Percentiles rank a stretch among this genome's conserved stretches.
phyloP scores from a whole-genome alignment of 2,329 filamentous ascomycete genomes.

The Aspergillus viridinutans region DNA sequence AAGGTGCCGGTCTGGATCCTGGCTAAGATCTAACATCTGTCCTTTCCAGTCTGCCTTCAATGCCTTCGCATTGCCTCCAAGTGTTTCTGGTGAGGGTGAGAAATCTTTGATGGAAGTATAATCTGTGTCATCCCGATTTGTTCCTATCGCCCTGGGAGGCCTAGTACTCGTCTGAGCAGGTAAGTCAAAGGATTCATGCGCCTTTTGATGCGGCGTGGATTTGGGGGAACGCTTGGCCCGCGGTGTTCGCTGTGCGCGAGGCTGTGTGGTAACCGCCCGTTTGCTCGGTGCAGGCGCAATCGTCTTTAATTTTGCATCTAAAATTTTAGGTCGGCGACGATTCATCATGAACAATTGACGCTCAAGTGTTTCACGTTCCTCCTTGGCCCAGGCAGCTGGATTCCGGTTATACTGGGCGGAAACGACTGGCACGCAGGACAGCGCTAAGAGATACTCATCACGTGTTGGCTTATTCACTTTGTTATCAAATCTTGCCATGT shows the following conservation, averaged over 20 bases:
- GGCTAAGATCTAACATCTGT: slow-evolving; percentile 68
- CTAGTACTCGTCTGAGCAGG: slow-evolving; percentile 35
- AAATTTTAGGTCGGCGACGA: slow-evolving; percentile 28
- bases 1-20: slow-evolving; percentile 64
- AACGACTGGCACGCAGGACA: slow-evolving; percentile 43
- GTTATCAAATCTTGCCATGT: slow-evolving; percentile 39
- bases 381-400: slow-evolving; percentile 40
- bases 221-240: slow-evolving; percentile 39
- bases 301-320: slow-evolving; percentile 35
- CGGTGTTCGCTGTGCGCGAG: slow-evolving; percentile 28
- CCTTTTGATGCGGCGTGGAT: slow-evolving; percentile 39
- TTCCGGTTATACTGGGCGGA: slow-evolving; percentile 42
- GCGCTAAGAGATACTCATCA: slow-evolving; percentile 41
- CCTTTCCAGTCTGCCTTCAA: slow-evolving; percentile 89
- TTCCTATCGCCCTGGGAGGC: slow-evolving; percentile 44
- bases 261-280: slow-evolving; percentile 20
- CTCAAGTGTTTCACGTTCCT: slow-evolving; percentile 40
- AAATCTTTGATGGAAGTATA: slow-evolving; percentile 68
- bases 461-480: slow-evolving; percentile 41
- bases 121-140: slow-evolving; percentile 77
- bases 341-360: slow-evolving; percentile 40
- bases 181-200: slow-evolving; percentile 36
- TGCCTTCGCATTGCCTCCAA: slow-evolving; percentile 63
- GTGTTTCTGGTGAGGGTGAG: slow-evolving; percentile 63
- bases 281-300: slow-evolving; percentile 38